Percentiles rank a stretch among this genome's conserved stretches.
phyloP scores from a whole-genome alignment of 768 basidiomycete genomes.

The Mycena sanguinolenta region DNA sequence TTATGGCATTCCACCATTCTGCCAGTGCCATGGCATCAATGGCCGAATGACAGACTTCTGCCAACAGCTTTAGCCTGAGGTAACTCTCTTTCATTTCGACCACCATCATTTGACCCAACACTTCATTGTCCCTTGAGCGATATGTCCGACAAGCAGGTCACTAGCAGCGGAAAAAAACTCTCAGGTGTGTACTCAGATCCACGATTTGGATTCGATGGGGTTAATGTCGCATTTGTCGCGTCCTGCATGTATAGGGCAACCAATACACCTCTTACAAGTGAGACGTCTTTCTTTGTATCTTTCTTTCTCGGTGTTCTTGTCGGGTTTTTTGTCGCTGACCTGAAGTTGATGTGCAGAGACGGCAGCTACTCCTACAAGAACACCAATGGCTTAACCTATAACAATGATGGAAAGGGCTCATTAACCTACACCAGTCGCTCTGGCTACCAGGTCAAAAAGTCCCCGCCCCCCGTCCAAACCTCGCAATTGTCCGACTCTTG shows the following conservation, averaged over 20 bases:
- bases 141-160: neutral
- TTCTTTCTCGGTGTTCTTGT: neutral
- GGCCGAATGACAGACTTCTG: too few species aligned
- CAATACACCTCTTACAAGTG: neutral
- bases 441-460: neutral
- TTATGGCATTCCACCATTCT: neutral
- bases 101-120: conserved; percentile 3
- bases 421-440: neutral
- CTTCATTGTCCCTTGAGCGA: conserved; percentile 1
- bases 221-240: neutral
- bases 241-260: neutral
- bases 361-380: neutral
- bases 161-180: conserved; percentile 1
- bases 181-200: conserved; percentile 2
- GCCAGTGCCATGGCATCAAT: too few species aligned
- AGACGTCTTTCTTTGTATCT: neutral
- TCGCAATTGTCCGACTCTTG: neutral
- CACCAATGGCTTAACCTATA: neutral
- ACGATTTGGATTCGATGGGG: conserved; percentile 3
- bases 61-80: too few species aligned
- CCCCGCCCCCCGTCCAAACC: too few species aligned
- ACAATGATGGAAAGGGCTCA: neutral
- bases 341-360: conserved; percentile 5
- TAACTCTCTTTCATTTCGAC: neutral
- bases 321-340: conserved; percentile 2